Base-by-base conservation (phyloP, 2,329 filamentous ascomycete species). In the Rutstroemia sp. region DNA sequence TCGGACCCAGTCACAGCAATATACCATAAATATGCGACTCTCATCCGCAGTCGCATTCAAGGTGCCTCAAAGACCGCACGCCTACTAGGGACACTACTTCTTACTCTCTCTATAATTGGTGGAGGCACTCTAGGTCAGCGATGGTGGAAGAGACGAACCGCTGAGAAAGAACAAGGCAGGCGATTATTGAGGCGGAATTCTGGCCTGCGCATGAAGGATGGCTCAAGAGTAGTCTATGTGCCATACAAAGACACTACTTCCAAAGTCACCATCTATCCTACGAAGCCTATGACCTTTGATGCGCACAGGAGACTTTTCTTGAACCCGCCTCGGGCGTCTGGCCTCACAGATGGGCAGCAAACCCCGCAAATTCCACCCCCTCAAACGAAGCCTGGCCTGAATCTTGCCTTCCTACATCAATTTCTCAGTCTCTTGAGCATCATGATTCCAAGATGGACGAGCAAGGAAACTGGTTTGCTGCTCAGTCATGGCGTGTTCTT, bases 401-500 rank as follows among this genome's bases (percentile, higher is more conserved):
- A 99, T 69, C 78, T 99, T 57, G 94, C 94, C 10, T 99, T 99
- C 67, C 73, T 99, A 53, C 94, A 99, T 70, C 94, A 99, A 72
- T 97, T 99, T 66, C 78, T 97, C 51, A 96, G 92, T 68, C 75
- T 99, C 54, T 83, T 97, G 75, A 96, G 91, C 73, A 97, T 99
- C 68, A 95, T 97, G 90, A 88, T 99, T 60, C 94, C 94, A 5
- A 79, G 92, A 61, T 96, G 92, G 88, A 87, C 87, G 16, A 96
- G 91, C 71, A 99, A 99, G 71, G 94, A 97, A 75, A 92, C 92
- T 0, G 92, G 92, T 1, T 74, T 99, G 61, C 76, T 99, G 30
- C 73, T 96, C 60, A 94, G 91, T 67, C 94, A 99, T 68, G 87
- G 89, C 17, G 78, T 90, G 30, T 99, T 97, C 71, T 73, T 99